Conservation (phyloP, 1,284 basidiomycete genomes). For the Cryptococcus hybrid region DNA sequence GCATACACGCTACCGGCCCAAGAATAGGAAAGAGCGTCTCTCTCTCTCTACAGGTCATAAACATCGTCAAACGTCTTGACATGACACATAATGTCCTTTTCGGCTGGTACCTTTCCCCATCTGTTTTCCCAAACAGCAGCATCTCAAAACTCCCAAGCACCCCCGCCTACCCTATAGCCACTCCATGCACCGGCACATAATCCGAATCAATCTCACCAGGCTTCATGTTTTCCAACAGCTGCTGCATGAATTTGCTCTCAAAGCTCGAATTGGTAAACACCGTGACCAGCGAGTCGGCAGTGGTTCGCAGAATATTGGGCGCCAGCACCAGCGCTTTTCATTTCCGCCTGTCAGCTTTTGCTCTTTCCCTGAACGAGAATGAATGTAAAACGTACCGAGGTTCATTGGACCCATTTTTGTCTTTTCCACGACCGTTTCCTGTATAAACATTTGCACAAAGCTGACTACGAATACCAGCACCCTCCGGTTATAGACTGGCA, state of each 20-base stretch:
- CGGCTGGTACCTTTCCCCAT: too few relatives aligned
- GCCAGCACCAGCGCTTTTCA: constrained; percentile 74
- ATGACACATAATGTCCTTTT: too few relatives aligned
- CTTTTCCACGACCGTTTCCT: constrained; percentile 63
- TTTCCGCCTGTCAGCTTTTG: constrained; percentile 53
- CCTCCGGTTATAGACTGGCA: constrained; percentile 78
- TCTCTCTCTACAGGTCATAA: too few relatives aligned
- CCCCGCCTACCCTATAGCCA: constrained; percentile 1
- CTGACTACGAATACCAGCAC: constrained; percentile 82
- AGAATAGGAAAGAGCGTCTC: too few relatives aligned
- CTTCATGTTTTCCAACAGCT: constrained; percentile 73
- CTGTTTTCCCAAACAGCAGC: neutral
- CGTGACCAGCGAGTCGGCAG: constrained; percentile 73
- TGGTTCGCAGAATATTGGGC: constrained; percentile 79
- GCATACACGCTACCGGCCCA: neutral
- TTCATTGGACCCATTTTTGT: constrained; percentile 75
- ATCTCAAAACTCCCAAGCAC: neutral
- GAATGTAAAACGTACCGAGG: constrained; percentile 28
- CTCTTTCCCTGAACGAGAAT: neutral
- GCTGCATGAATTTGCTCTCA: constrained; percentile 81
- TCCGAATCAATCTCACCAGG: constrained; percentile 69
- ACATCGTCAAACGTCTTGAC: too few relatives aligned
- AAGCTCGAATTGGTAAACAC: constrained; percentile 87
- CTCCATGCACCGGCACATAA: constrained; percentile 52
- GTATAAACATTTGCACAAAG: constrained; percentile 83